These are phyloP conservation scores for Naegleria gruberi DNA, from an alignment of 208 protist species.

Conservation along the genomic window DNA sequence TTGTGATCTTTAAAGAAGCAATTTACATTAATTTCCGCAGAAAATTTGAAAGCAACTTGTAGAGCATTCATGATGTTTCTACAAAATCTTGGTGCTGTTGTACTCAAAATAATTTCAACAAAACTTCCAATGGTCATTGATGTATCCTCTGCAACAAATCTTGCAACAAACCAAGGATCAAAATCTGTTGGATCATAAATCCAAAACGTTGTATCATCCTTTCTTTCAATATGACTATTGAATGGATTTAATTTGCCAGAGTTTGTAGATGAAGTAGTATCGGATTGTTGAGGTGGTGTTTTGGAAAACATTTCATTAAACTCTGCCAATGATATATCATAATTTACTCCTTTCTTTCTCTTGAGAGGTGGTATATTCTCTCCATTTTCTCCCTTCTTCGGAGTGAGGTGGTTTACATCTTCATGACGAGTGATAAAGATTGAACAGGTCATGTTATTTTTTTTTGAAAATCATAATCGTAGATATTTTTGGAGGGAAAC, in stretches of 20 bases:
- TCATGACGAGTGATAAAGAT: neutral
- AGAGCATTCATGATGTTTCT: neutral
- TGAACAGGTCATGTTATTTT: too few relatives aligned
- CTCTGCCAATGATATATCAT: neutral
- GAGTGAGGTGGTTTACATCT: neutral
- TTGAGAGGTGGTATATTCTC: neutral
- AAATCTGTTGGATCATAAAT: neutral
- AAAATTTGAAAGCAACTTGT: neutral
- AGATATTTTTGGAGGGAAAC: too few relatives aligned
- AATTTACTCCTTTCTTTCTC: neutral
- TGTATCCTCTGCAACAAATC: neutral
- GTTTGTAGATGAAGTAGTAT: neutral
- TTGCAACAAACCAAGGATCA: neutral
- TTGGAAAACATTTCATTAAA: neutral
- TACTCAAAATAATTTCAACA: neutral
- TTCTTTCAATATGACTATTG: neutral
- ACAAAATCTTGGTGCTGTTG: neutral
- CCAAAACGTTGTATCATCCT: neutral
- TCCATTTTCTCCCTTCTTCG: neutral
- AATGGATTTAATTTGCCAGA: neutral
- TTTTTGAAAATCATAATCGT: too few relatives aligned
- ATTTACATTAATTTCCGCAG: neutral
- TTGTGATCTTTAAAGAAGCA: neutral
- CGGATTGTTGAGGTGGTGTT: neutral
- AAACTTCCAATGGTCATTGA: neutral